A percentile compares a stretch with the other conserved stretches of the same genome.
phyloP scores from a whole-genome alignment of 441 rosid species.

The California macrophylla region DNA sequence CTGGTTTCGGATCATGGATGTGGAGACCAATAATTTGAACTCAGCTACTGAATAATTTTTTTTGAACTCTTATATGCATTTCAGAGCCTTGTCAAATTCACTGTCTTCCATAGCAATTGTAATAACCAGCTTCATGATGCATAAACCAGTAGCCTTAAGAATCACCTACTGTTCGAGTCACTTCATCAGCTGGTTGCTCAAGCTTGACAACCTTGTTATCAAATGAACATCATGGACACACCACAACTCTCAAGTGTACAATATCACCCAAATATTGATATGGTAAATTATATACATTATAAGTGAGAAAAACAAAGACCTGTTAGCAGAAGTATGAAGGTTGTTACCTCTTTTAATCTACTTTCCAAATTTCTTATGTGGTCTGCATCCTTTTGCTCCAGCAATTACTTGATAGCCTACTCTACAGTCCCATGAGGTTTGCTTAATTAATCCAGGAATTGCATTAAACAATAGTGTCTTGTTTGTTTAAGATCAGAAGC shows the following conservation, averaged over 20 bases:
- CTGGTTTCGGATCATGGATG: no score
- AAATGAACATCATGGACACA: slow-evolving; percentile 57
- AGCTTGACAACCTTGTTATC: slow-evolving; percentile 48
- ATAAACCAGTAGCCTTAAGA: slow-evolving; percentile 57
- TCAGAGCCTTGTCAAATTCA: slow-evolving; percentile 64
- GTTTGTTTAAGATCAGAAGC: slow-evolving; percentile 49
- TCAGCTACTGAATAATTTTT: slow-evolving; percentile 26
- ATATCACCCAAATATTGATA: slow-evolving; percentile 20
- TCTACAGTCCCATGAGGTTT: slow-evolving; percentile 79
- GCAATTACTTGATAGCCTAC: slow-evolving; percentile 69
- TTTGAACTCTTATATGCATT: slow-evolving; percentile 50
- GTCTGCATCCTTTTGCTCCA: slow-evolving; percentile 45
- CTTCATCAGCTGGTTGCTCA: slow-evolving; percentile 22
- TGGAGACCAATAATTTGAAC: not conserved
- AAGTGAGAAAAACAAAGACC: not conserved
- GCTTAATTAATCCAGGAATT: slow-evolving; percentile 62
- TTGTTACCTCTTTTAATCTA: slow-evolving; percentile 87
- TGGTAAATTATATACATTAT: not conserved
- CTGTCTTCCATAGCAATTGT: slow-evolving; percentile 55
- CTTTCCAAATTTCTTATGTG: slow-evolving; percentile 38
- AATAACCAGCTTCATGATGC: slow-evolving; percentile 82
- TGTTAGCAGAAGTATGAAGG: not conserved
- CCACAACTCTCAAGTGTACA: slow-evolving; percentile 68
- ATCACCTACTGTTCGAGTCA: slow-evolving; percentile 60
- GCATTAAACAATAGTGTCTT: slow-evolving; percentile 41